phyloP scores from a whole-genome alignment of 176 grass and related monocot species.

The Triticum urartu region DNA sequence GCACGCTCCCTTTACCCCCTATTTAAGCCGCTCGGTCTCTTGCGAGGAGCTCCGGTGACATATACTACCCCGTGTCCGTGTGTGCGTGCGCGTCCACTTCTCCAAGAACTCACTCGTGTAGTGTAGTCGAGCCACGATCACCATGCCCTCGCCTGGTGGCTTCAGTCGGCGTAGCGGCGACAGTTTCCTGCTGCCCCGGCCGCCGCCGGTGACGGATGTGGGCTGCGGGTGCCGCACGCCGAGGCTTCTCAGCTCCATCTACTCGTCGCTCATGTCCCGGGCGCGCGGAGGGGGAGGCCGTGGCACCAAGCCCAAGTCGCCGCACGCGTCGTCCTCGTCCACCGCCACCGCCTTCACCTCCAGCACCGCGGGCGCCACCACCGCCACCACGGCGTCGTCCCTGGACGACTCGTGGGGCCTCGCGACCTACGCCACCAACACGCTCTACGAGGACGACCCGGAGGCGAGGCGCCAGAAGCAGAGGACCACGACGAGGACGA shows the following conservation, averaged over 20 bases:
- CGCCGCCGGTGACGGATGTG: constrained; percentile 50
- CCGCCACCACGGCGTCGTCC: not conserved
- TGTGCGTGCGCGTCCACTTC: not conserved
- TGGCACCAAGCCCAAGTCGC: constrained; percentile 20
- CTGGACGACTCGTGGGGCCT: constrained; percentile 14
- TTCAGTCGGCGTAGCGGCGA: constrained; percentile 12
- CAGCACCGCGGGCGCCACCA: not conserved
- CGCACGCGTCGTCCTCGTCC: constrained; percentile 30
- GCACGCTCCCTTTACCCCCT: not conserved
- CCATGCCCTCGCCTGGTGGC: not conserved
- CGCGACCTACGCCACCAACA: not conserved
- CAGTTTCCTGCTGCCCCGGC: constrained; percentile 37
- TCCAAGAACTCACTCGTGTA: not conserved
- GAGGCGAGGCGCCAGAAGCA: not conserved
- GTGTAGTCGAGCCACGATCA: not conserved
- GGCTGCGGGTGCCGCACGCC: constrained; percentile 76
- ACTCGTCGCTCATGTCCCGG: constrained; percentile 35
- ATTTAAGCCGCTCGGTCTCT: not conserved
- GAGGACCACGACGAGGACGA: not conserved
- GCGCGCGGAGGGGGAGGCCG: not conserved
- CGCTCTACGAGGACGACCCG: constrained; percentile 5
- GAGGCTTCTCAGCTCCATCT: constrained; percentile 48
- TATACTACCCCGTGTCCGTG: not conserved
- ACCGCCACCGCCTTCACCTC: not conserved
- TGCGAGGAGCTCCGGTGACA: not conserved